phyloP scores from a whole-genome alignment of 1,284 basidiomycete species.

The Trametes polyzona region DNA sequence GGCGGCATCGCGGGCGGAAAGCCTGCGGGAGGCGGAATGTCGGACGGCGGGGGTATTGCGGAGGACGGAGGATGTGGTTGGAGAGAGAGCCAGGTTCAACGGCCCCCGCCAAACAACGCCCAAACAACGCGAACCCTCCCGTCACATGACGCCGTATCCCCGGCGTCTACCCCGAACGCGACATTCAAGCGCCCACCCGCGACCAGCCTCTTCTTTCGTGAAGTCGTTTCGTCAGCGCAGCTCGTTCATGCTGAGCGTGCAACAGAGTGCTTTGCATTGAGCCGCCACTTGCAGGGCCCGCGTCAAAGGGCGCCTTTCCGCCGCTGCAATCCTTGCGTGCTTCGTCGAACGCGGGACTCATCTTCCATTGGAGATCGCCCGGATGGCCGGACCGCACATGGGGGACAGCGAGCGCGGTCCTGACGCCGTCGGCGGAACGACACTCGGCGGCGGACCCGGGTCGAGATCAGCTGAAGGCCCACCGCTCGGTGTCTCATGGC shows the following conservation, averaged over 20 bases:
- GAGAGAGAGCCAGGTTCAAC: conserved; percentile 21
- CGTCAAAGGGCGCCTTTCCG: too few species aligned
- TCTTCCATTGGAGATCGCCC: neutral
- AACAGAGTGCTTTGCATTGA: too few species aligned
- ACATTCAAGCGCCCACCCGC: neutral
- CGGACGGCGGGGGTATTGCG: neutral
- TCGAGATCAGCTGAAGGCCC: conserved; percentile 13
- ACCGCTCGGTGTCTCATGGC: neutral
- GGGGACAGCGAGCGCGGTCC: neutral
- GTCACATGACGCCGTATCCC: conserved; percentile 22
- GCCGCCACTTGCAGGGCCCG: too few species aligned
- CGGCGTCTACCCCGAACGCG: neutral
- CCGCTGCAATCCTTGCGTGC: too few species aligned
- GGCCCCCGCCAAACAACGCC: conserved; percentile 29
- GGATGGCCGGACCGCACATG: neutral
- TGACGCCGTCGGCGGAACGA: conserved; percentile 5
- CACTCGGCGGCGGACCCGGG: conserved; percentile 3
- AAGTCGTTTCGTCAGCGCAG: neutral
- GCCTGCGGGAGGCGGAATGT: conserved; percentile 10
- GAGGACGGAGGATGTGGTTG: conserved; percentile 18
- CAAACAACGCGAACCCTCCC: conserved; percentile 29
- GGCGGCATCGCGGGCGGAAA: conserved; percentile 44
- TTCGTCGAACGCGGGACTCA: neutral
- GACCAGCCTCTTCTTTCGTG: neutral
- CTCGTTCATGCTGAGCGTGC: neutral